A percentile compares a stretch with the other conserved stretches of the same genome.
Conservation (phyloP, 2,329 filamentous ascomycete genomes). For the Fusarium nisikadoi region DNA sequence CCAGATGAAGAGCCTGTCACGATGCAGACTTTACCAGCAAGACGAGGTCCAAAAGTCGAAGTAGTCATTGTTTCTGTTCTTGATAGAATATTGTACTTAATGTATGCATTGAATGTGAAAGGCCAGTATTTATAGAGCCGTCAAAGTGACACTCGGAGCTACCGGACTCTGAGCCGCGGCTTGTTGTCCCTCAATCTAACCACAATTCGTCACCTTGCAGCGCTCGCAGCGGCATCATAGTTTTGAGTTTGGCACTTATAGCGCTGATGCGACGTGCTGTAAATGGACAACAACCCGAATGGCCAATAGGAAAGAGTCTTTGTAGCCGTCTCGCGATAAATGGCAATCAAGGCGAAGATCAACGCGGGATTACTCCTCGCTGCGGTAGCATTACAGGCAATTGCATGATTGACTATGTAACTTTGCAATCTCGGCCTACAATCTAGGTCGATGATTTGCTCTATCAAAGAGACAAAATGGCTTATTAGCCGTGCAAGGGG, state of each 20-base stretch:
- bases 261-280: not conserved
- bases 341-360: not conserved
- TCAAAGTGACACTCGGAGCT: not conserved
- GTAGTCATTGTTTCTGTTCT: not conserved
- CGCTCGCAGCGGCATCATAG: not conserved
- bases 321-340: not conserved
- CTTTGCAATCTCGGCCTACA: not conserved
- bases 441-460: no score
- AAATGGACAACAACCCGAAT: slow-evolving; percentile 13
- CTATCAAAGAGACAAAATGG: not conserved
- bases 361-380: not conserved
- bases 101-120: fast-evolving
- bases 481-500: not conserved
- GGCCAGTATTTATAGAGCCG: not conserved
- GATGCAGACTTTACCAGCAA: slow-evolving; percentile 49
- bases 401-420: not conserved
- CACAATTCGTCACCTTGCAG: not conserved
- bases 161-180: not conserved
- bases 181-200: not conserved
- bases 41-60: not conserved
- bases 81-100: fast-evolving
- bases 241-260: not conserved
- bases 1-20: slow-evolving; percentile 60
- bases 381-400: not conserved
- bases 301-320: not conserved